Conservation (phyloP, 352 stramenopile species). For the Phytophthora nicotianae region DNA sequence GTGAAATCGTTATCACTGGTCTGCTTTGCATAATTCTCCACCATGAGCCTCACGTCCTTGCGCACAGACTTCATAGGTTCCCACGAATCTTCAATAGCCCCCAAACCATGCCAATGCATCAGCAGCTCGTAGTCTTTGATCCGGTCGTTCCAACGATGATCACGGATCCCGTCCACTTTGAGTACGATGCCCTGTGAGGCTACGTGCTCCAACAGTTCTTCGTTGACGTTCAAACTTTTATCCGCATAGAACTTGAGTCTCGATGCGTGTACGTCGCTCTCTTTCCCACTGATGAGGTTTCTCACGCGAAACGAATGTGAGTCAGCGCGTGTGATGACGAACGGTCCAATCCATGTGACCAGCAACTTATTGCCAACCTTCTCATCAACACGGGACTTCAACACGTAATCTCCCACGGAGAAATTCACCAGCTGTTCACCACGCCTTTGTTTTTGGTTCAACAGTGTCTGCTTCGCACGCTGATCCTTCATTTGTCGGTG, state of each 20-base stretch:
- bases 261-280: neutral
- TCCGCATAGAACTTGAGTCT: constrained; percentile 10
- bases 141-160: neutral
- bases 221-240: neutral
- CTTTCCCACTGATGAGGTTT: neutral
- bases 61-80: neutral
- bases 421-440: constrained; percentile 10
- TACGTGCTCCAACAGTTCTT: constrained; percentile 9
- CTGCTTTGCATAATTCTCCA: neutral
- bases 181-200: constrained; percentile 7
- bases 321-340: neutral
- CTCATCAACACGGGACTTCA: constrained; percentile 5
- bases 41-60: neutral
- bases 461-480: neutral
- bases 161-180: neutral
- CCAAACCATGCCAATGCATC: neutral
- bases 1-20: too few species aligned
- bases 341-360: constrained; percentile 3
- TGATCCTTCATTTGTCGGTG: neutral
- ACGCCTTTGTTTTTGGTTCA: constrained; percentile 3
- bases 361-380: constrained; percentile 14
- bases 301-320: neutral
- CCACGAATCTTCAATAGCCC: neutral
- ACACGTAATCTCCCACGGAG: constrained; percentile 9
- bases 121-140: constrained; percentile 3